Conservation (phyloP, 352 stramenopile species). For the Saprolegnia diclina region DNA sequence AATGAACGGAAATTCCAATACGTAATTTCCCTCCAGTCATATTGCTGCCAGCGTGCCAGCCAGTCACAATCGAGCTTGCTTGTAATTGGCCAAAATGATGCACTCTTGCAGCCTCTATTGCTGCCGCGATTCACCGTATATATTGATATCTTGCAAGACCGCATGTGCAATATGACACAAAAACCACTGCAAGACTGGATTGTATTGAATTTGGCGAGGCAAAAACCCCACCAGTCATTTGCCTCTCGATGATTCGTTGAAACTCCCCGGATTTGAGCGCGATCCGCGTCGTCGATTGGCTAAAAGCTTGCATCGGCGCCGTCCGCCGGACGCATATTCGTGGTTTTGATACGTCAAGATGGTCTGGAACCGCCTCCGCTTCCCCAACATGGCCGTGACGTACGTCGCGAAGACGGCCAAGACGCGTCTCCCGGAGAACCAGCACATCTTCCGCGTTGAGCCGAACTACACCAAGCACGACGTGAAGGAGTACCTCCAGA, state of each 20-base stretch:
- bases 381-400: constrained; percentile 83
- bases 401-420: constrained; percentile 83
- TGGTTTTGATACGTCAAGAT: constrained; percentile 34
- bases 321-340: not conserved
- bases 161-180: not conserved
- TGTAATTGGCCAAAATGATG: constrained; percentile 17
- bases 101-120: not conserved
- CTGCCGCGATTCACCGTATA: not conserved
- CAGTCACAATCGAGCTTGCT: constrained; percentile 13
- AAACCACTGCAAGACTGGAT: not conserved
- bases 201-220: not conserved
- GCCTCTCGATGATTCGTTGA: constrained; percentile 30
- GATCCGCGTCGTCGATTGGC: constrained; percentile 26
- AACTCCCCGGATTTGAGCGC: constrained; percentile 22
- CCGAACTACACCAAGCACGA: constrained; percentile 96
- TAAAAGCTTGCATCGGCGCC: constrained; percentile 4
- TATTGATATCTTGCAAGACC: not conserved
- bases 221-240: constrained; percentile 17
- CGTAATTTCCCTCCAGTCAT: constrained; percentile 20
- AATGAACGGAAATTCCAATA: constrained; percentile 1
- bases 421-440: constrained; percentile 67
- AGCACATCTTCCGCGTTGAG: constrained; percentile 90
- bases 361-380: constrained; percentile 81
- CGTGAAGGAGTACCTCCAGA: constrained; percentile 96
- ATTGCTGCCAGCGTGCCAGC: not conserved